Evolutionary conservation across 169 alveolate genomes (phyloP).

Genomic region (Eimeria brunetti): DNA sequence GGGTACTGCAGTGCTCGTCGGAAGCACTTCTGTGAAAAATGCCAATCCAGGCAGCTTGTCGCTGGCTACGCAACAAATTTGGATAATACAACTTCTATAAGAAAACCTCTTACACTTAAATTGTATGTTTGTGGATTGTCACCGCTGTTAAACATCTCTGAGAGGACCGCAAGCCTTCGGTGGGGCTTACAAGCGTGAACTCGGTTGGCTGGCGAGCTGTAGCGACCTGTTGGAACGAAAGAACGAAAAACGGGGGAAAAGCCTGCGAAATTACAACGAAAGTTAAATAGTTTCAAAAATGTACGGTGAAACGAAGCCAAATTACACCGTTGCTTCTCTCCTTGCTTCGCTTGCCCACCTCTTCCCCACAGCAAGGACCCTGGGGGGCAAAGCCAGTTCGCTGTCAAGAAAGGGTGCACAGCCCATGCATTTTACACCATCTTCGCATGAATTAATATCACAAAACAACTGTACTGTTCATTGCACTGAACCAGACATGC

Average conservation of each 20-base stretch:
- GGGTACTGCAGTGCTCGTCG: constrained; percentile 52
- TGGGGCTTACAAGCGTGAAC: constrained; percentile 37
- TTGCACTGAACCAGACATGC: neutral
- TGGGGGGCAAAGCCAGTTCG: neutral
- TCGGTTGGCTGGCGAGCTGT: neutral
- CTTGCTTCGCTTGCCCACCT: constrained; percentile 7
- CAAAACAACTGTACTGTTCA: neutral
- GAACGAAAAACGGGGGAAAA: neutral
- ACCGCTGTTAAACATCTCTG: neutral
- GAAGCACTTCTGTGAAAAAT: constrained; percentile 6
- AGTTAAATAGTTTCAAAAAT: neutral
- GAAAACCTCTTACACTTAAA: neutral
- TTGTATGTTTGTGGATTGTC: neutral
- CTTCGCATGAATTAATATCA: neutral
- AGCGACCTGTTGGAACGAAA: neutral
- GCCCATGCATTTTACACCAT: neutral
- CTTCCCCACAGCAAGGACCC: constrained; percentile 30
- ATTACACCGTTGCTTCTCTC: neutral
- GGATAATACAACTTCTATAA: neutral
- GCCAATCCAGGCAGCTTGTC: constrained; percentile 16
- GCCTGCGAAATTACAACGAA: too few species aligned
- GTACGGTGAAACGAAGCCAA: neutral
- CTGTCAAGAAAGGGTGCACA: neutral
- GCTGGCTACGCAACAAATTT: neutral
- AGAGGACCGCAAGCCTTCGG: constrained; percentile 37